These are phyloP conservation scores for Pestalotiopsis sp. DNA, from an alignment of 2,329 filamentous ascomycete genomes.

Conservation along the genomic window DNA sequence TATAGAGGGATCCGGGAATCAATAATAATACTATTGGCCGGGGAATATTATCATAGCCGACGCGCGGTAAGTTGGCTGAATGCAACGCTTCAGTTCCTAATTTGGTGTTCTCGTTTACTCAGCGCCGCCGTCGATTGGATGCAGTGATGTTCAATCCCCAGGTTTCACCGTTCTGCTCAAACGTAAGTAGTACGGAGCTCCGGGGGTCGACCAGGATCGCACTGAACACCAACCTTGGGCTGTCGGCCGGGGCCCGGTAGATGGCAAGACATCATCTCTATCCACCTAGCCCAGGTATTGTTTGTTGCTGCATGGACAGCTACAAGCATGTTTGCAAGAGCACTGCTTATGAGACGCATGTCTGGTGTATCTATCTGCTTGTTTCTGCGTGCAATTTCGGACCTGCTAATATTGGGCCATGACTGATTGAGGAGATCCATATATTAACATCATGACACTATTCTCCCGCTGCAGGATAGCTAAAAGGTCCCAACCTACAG, in stretches of 20 bases:
- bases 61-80: conserved; percentile 2
- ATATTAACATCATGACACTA: no score
- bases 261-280: not conserved
- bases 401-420: no score
- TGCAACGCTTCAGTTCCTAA: conserved; percentile 11
- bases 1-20: not conserved
- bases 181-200: not conserved
- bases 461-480: no score
- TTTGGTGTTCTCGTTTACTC: conserved; percentile 4
- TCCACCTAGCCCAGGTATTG: not conserved
- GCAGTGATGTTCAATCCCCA: not conserved
- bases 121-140: conserved; percentile 4
- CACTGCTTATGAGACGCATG: no score
- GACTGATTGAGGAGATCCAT: no score
- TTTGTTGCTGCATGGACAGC: not conserved
- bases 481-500: no score
- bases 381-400: no score
- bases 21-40: not conserved
- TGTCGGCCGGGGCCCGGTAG: not conserved
- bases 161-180: not conserved
- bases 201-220: not conserved
- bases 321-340: not conserved
- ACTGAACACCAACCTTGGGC: not conserved
- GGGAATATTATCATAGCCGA: conserved; percentile 4
- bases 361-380: no score